Evolutionary conservation across 805 yeast species (phyloP), one percentile per base, ranked within the genome.

Genomic region (Pichia deserticola): DNA sequence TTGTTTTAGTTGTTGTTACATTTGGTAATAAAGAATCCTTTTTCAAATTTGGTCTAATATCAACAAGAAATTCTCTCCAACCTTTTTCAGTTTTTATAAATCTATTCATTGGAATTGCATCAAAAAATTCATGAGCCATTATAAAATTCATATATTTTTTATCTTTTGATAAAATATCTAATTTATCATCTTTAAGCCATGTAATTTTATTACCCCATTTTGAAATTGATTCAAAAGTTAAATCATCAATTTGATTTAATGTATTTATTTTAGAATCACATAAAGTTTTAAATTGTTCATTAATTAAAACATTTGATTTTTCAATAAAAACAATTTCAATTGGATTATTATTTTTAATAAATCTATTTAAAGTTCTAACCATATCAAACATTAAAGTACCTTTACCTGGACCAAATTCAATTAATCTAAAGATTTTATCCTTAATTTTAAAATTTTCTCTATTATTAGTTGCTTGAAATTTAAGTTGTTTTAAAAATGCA

Each of bases 391-490:
- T 81, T 55, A 88, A 67, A 0, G 95, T 85, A 1, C 96, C 96
- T 56, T 76, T 73, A 5, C 96, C 96, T 0, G 96, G 96, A 0
- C 96, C 96, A 63, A 86, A 80, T 63, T 88, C 96, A 8, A 86
- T 70, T 10, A 88, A 60, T 46, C 82, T 68, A 29, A 84, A 65
- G 11, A 61, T 59, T n/a, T 57, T 38, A 8, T 58, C 60, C 4
- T 50, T 50, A n/a, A 65, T 60, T 7, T 53, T 46, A 49, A 63
- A 64, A 1, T 42, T 42, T 5, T 50, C 54, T 36, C 60, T 44
- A 29, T 59, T 53, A 29, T 40, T 20, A 2, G 49, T 48, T 6
- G 65, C 60, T 40, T 59, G 63, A 0, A 86, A 82, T 41, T 63
- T 69, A 30, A 76, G 72, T 55, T 84, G 90, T 1, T 69, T 61